Evolutionary conservation across 495 filamentous ascomycete genomes (phyloP), one percentile per base, ranked within the genome.

Genomic region (Neurospora sp.): DNA sequence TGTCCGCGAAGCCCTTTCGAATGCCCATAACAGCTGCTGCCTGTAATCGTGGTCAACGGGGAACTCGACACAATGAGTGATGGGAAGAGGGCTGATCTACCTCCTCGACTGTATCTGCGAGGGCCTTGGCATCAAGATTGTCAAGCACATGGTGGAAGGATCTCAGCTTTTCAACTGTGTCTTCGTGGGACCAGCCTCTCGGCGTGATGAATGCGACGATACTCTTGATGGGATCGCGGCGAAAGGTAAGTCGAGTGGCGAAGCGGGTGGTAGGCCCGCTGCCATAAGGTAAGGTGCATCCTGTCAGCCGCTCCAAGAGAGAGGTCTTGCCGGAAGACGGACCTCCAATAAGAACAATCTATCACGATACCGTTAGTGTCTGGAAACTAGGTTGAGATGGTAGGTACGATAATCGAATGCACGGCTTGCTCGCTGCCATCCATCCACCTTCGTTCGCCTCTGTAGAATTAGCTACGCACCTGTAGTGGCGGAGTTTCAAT

Each of bases 251-350:
- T 41, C 40, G 40, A 41, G 40, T 41, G 40, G 5, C 40, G 40
- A 41, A 16, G 40, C 40, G 40, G 40, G 40, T 41, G 40, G 14
- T 41, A 41, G 40, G 40, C 40, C 40, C 40, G 40, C 40, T 5
- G 40, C 14, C 40, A 41, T 41, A 41, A 41, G 40, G 40, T 41
- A 88, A 86, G 6, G 82, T 80, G 59, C 87, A 77, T 4, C 79
- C 81, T 7, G 84, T 86, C 18, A 88, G 69, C 37, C 83, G 79
- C 78, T 87, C 83, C 5, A 86, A 78, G 8, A 85, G 76, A 0
- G 84, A 88, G 23, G 76, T 81, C 73, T 88, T 88, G 14, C 86
- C 85, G 20, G 81, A 83, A 1, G 83, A 85, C 74, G 84, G 84
- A 71, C 85, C 83, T 41, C 84, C 84, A 12, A 82, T 82, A 31